Evolutionary conservation across 768 basidiomycete genomes (phyloP).

Genomic region (Tephrocybe rancida): DNA sequence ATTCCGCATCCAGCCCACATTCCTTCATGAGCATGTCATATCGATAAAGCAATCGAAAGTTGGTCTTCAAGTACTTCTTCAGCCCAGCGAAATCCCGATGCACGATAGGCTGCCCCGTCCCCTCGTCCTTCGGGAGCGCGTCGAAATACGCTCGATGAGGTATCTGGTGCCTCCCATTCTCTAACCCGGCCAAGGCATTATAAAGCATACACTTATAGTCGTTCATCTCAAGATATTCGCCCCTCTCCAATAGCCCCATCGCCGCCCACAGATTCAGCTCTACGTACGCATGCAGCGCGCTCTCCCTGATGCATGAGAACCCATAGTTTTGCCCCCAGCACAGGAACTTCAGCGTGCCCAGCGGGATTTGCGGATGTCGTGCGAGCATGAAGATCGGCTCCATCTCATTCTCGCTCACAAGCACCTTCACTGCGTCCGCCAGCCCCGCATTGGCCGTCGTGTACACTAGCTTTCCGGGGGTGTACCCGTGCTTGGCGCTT

Average conservation of each 20-base stretch:
- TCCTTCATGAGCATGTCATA: conserved; percentile 39
- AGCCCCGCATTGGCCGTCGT: too few species aligned
- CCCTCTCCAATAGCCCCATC: conserved; percentile 25
- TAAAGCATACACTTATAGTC: conserved; percentile 21
- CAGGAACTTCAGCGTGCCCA: conserved; percentile 10
- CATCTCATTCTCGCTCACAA: neutral
- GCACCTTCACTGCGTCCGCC: too few species aligned
- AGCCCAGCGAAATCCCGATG: conserved; percentile 24
- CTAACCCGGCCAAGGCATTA: conserved; percentile 18
- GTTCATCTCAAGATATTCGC: conserved; percentile 24
- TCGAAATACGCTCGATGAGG: conserved; percentile 30
- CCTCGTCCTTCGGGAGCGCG: conserved; percentile 4
- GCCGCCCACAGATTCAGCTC: conserved; percentile 39
- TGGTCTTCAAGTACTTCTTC: conserved; percentile 34
- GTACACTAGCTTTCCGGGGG: too few species aligned
- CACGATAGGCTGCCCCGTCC: conserved; percentile 10
- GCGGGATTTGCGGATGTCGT: too few species aligned
- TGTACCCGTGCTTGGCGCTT: too few species aligned
- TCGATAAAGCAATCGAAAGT: conserved; percentile 37
- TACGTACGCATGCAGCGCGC: conserved; percentile 34
- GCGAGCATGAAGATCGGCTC: too few species aligned
- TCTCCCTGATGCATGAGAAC: conserved; percentile 28
- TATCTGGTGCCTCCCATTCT: conserved; percentile 33
- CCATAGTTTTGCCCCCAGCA: conserved; percentile 36
- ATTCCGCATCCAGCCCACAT: conserved; percentile 31